These are phyloP conservation scores for Podaxis sp. DNA, from an alignment of 768 basidiomycete species.

Conservation along the genomic window DNA sequence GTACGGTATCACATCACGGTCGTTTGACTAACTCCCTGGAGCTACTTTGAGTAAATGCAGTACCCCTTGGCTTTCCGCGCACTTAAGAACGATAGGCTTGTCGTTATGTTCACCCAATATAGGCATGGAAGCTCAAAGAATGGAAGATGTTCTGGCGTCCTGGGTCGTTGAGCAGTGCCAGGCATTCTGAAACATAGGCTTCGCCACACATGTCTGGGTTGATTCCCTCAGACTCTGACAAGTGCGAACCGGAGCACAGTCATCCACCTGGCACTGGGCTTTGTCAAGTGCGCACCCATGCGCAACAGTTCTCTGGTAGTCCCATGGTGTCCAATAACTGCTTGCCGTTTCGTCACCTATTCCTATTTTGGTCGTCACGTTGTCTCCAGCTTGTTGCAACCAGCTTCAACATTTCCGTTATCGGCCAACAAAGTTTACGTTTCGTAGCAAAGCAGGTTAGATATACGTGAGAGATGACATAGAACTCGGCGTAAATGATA, in stretches of 20 bases:
- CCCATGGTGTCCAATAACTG: too few species aligned
- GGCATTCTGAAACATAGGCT: neutral
- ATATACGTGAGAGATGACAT: neutral
- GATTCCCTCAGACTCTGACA: too few species aligned
- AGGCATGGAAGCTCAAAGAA: neutral
- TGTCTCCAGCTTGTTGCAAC: too few species aligned
- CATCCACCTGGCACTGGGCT: too few species aligned
- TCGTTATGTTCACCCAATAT: neutral
- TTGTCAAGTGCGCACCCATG: too few species aligned
- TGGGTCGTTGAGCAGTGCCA: neutral
- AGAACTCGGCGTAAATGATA: neutral
- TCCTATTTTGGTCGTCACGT: too few species aligned
- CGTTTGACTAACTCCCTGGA: neutral
- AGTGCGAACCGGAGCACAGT: too few species aligned
- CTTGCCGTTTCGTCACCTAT: too few species aligned
- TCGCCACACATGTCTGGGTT: too few species aligned
- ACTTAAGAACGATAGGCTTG: neutral
- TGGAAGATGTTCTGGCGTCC: neutral
- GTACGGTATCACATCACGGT: neutral
- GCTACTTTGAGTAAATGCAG: neutral
- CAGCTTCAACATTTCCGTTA: too few species aligned
- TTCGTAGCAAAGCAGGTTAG: neutral
- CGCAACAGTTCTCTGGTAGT: too few species aligned
- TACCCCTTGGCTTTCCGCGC: neutral
- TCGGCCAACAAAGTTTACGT: neutral